Percentiles rank a stretch among this genome's conserved stretches.
Evolutionary conservation across 768 basidiomycete genomes (phyloP).

Genomic region (Phanerodontia chrysosporium): DNA sequence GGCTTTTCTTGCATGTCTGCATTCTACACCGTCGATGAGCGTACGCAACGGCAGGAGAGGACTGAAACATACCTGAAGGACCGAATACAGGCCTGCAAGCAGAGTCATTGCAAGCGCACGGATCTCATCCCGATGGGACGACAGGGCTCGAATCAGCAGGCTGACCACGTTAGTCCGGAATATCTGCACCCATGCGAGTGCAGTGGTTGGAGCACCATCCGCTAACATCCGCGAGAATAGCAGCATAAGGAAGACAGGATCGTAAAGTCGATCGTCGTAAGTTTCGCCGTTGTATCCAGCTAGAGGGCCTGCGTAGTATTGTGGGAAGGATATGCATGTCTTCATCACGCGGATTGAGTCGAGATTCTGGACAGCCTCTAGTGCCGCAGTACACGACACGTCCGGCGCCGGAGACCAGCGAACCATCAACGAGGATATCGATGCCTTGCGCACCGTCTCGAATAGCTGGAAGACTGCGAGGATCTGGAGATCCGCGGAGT

Average conservation of each 20-base stretch:
- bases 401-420: constrained; percentile 58
- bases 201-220: constrained; percentile 51
- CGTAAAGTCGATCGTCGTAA: constrained; percentile 52
- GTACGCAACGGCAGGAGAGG: too few relatives aligned
- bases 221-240: constrained; percentile 65
- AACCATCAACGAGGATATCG: constrained; percentile 57
- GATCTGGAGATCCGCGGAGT: constrained; percentile 57
- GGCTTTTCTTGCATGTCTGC: constrained; percentile 76
- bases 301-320: constrained; percentile 44
- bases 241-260: constrained; percentile 72
- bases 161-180: constrained; percentile 78
- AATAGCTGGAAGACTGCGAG: constrained; percentile 78
- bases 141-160: constrained; percentile 67
- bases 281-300: constrained; percentile 28
- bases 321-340: constrained; percentile 69
- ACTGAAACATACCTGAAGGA: constrained; percentile 49
- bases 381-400: constrained; percentile 37
- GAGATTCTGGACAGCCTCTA: constrained; percentile 67
- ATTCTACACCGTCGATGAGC: constrained; percentile 21
- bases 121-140: constrained; percentile 56
- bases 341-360: constrained; percentile 67
- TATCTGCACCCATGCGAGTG: constrained; percentile 80
- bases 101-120: constrained; percentile 60
- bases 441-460: constrained; percentile 63
- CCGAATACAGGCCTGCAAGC: constrained; percentile 55